Conservation (phyloP, 768 basidiomycete genomes). For the Amanita jacksonii region DNA sequence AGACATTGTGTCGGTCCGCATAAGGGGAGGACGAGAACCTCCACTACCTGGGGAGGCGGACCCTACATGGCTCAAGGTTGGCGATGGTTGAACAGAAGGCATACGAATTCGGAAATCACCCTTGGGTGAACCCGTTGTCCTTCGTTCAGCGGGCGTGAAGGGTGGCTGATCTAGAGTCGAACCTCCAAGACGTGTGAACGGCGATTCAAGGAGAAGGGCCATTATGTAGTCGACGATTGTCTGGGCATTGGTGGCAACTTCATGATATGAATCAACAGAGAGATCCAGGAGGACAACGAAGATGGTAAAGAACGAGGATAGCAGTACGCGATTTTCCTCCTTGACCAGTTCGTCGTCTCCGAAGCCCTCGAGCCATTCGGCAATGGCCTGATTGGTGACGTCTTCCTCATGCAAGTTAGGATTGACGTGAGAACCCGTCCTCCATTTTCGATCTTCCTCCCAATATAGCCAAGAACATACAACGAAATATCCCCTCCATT, state of each 20-base stretch:
- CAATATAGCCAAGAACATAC: constrained; percentile 95
- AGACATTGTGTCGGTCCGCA: constrained; percentile 54
- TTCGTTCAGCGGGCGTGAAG: constrained; percentile 29
- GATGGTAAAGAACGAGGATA: constrained; percentile 93
- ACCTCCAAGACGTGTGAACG: constrained; percentile 66
- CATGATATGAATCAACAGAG: constrained; percentile 86
- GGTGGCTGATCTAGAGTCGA: constrained; percentile 51
- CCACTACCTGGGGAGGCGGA: constrained; percentile 31
- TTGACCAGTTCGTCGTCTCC: constrained; percentile 55
- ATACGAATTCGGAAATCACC: constrained; percentile 36
- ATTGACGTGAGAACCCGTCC: constrained; percentile 27
- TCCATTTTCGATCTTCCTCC: constrained; percentile 78
- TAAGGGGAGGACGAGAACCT: constrained; percentile 34
- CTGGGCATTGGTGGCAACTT: constrained; percentile 85
- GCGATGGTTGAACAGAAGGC: constrained; percentile 42
- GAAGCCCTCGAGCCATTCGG: constrained; percentile 71
- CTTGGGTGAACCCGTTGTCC: constrained; percentile 21
- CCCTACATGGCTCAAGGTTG: constrained; percentile 28
- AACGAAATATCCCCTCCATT: constrained; percentile 95
- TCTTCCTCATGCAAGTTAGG: constrained; percentile 54
- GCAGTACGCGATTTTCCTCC: constrained; percentile 71
- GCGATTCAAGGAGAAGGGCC: constrained; percentile 82
- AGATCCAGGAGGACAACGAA: constrained; percentile 83
- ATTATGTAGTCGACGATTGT: constrained; percentile 90
- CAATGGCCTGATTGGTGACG: constrained; percentile 57